phyloP scores from a whole-genome alignment of 441 rosid genomes.

The Adansonia rubrostipa region DNA sequence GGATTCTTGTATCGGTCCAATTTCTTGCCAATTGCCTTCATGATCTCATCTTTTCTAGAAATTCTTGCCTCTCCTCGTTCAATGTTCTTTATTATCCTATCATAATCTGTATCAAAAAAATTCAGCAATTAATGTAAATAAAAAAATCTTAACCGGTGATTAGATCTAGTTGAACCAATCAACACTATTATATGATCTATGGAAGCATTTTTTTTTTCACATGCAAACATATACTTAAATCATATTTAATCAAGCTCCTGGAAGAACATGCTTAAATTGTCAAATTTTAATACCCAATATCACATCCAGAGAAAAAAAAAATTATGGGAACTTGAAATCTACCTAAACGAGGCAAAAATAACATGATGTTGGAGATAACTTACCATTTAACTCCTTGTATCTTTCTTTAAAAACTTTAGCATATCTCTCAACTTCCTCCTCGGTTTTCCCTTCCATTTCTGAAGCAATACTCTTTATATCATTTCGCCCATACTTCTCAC shows the following conservation, averaged over 20 bases:
- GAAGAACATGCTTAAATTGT: background rate
- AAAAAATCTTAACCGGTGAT: background rate
- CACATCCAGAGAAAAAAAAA: background rate
- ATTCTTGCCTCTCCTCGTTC: conserved; percentile 98
- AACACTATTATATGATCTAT: background rate
- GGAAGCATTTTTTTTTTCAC: background rate
- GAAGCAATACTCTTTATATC: conserved; percentile 79
- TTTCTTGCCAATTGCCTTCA: conserved; percentile 98
- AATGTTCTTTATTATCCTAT: conserved; percentile 96
- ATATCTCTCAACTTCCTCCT: conserved; percentile 94
- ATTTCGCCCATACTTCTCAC: conserved; percentile 94
- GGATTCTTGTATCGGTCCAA: conserved; percentile 98
- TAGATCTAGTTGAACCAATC: background rate
- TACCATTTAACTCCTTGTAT: conserved; percentile 90
- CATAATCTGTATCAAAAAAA: conserved; percentile 59
- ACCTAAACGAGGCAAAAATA: background rate
- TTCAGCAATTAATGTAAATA: background rate
- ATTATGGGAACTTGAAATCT: background rate
- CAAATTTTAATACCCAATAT: background rate
- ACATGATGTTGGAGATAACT: conserved; percentile 24
- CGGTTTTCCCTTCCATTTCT: conserved; percentile 97
- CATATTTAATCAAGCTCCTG: conserved; percentile 1
- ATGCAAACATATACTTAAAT: background rate
- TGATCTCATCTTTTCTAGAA: conserved; percentile 95
- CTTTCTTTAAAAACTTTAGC: conserved; percentile 87